These are phyloP conservation scores for Leptodontidium sp. DNA, from an alignment of 2,329 filamentous ascomycete genomes.

Conservation along the genomic window DNA sequence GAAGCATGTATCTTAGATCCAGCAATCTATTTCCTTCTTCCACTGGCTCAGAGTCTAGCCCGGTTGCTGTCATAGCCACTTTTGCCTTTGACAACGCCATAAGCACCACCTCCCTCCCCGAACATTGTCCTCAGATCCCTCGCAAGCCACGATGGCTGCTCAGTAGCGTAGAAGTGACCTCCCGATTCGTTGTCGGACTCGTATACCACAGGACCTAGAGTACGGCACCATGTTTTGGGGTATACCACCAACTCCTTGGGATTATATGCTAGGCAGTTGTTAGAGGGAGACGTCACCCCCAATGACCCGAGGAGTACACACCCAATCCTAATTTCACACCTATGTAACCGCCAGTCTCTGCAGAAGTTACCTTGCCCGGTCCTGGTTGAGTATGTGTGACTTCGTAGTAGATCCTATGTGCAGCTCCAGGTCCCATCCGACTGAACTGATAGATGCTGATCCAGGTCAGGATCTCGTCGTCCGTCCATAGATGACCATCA, in stretches of 20 bases:
- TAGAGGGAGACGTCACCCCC: neutral
- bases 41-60: slow-evolving; percentile 32
- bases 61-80: slow-evolving; percentile 41
- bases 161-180: slow-evolving; percentile 69
- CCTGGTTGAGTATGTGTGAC: slow-evolving; percentile 51
- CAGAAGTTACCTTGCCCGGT: slow-evolving; percentile 36
- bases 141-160: slow-evolving; percentile 61
- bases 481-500: slow-evolving; percentile 75
- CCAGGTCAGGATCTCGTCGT: slow-evolving; percentile 81
- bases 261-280: slow-evolving; percentile 53
- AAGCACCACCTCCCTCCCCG: slow-evolving; percentile 57
- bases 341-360: slow-evolving; percentile 38
- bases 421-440: slow-evolving; percentile 72
- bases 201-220: slow-evolving; percentile 67
- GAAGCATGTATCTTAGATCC: too few relatives aligned
- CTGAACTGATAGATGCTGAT: slow-evolving; percentile 77
- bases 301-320: slow-evolving; percentile 39
- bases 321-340: slow-evolving; percentile 57
- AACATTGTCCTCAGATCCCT: slow-evolving; percentile 66
- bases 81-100: slow-evolving; percentile 43
- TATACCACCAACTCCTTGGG: slow-evolving; percentile 64
- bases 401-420: slow-evolving; percentile 78
- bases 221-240: slow-evolving; percentile 64
- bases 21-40: neutral
- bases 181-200: slow-evolving; percentile 50